Evolutionary conservation across 768 basidiomycete species (phyloP), one percentile per base, ranked within the genome.

Genomic region (Calocybe cyanea): DNA sequence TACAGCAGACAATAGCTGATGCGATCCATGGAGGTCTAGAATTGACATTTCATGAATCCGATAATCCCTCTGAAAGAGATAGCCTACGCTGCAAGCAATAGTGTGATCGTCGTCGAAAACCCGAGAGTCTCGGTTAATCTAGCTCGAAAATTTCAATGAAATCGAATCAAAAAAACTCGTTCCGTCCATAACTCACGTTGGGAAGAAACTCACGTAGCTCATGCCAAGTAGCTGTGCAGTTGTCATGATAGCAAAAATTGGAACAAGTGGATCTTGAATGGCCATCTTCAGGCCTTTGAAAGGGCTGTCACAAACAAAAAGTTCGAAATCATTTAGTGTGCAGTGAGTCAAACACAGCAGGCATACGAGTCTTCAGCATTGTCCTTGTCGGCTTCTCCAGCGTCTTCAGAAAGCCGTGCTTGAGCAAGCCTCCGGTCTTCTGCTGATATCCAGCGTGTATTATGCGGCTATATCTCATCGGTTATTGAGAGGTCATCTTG

Each of bases 331-430:
- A n/a, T n/a, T n/a, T n/a, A n/a, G n/a, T 30, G 17, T n/a, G n/a
- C 11, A 20, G 20, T 14, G 37, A 19, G 8, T 36, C 23, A 20
- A 11, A 28, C 25, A 32, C 15, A 11, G 37, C 15, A 17, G 17
- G 65, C 79, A 32, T 57, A 83, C 83, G 82, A 78, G 44, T 79
- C 81, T 24, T 71, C 62, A 0, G 57, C 57, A 15, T 72, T 73
- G 51, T 85, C 83, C 52, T 73, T 62, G 51, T 85, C 83, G 0
- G 81, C 81, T 63, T 83, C 81, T 2, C 81, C 81, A 7, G 76
- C 79, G 55, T 85, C 82, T 54, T 85, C 83, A 0, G 82, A 77
- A 11, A 85, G 73, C 10, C 83, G 77, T 13, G 73, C 75, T 58
- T 82, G 81, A 3, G 83, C 83, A 14, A 85, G 67, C 24, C 71